These are phyloP conservation scores for Mesotaenium endlicherianum DNA, from an alignment of 139 green algal species.

Conservation along the genomic window DNA sequence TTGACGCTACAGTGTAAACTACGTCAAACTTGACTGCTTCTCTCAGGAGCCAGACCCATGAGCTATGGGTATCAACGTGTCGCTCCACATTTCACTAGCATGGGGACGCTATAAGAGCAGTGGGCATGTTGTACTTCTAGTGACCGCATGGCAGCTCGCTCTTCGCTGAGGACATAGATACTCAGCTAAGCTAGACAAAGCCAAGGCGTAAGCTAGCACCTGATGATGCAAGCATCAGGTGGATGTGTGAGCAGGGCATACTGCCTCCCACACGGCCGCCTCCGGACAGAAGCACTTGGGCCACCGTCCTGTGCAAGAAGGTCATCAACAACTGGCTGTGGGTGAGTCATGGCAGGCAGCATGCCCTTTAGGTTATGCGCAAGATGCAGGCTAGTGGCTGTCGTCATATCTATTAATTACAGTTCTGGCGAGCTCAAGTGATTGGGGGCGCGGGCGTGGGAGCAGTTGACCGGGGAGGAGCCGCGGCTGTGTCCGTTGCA, in stretches of 20 bases:
- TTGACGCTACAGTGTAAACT: background rate
- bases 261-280: constrained; percentile 9
- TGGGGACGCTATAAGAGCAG: background rate
- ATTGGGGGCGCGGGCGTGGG: too few species aligned
- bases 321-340: constrained; percentile 17
- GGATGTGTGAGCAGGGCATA: constrained; percentile 7
- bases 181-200: background rate
- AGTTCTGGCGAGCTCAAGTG: too few species aligned
- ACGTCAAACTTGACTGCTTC: too few species aligned
- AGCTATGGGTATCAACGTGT: too few species aligned
- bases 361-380: background rate
- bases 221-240: background rate
- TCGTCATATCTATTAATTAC: too few species aligned
- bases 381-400: background rate
- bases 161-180: background rate
- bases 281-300: constrained; percentile 19
- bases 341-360: background rate
- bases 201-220: background rate
- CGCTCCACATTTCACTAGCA: background rate
- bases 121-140: background rate
- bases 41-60: too few species aligned
- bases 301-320: background rate
- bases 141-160: background rate
- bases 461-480: too few species aligned
- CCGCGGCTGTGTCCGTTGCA: too few species aligned